Evolutionary conservation across 805 yeast genomes (phyloP).

Genomic region (Ogataea zsoltii): DNA sequence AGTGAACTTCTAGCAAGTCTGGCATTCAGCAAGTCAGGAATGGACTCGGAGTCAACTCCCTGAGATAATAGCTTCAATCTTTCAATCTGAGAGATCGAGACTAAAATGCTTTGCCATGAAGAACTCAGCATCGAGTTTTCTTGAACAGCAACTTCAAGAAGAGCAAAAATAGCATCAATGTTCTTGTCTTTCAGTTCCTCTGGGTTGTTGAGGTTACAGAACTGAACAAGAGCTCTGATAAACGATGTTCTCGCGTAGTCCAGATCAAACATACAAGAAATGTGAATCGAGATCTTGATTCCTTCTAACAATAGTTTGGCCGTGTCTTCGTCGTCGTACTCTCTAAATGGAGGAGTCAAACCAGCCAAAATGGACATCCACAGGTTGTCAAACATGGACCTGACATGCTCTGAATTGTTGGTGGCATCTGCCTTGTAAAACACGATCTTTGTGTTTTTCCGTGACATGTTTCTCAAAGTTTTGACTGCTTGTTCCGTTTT

Average conservation of each 20-base stretch:
- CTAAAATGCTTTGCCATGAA: slow-evolving; percentile 84
- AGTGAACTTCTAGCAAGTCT: slow-evolving; percentile 57
- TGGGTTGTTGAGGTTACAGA: slow-evolving; percentile 75
- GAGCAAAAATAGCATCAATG: slow-evolving; percentile 71
- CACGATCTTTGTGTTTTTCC: slow-evolving; percentile 45
- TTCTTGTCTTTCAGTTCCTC: slow-evolving; percentile 79
- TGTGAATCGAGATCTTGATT: slow-evolving; percentile 74
- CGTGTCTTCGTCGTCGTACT: slow-evolving; percentile 73
- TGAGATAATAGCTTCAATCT: slow-evolving; percentile 83
- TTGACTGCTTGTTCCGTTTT: slow-evolving; percentile 86
- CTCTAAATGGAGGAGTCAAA: slow-evolving; percentile 89
- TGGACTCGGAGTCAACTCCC: slow-evolving; percentile 78
- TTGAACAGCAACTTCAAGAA: slow-evolving; percentile 72
- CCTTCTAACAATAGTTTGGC: slow-evolving; percentile 80
- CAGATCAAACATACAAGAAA: slow-evolving; percentile 80
- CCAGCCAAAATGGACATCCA: slow-evolving; percentile 99
- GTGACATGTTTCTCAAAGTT: slow-evolving; percentile 52
- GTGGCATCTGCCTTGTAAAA: slow-evolving; percentile 71
- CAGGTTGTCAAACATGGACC: slow-evolving; percentile 86
- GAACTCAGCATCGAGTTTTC: slow-evolving; percentile 75
- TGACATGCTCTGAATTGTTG: slow-evolving; percentile 81
- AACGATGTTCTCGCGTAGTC: slow-evolving; percentile 87
- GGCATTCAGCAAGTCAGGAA: slow-evolving; percentile 85
- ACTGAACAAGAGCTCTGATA: slow-evolving; percentile 86
- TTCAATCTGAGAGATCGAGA: slow-evolving; percentile 87